A percentile compares a stretch with the other conserved stretches of the same genome.
Evolutionary conservation across 2,329 filamentous ascomycete species (phyloP).

Genomic region (Colletotrichum sp.): DNA sequence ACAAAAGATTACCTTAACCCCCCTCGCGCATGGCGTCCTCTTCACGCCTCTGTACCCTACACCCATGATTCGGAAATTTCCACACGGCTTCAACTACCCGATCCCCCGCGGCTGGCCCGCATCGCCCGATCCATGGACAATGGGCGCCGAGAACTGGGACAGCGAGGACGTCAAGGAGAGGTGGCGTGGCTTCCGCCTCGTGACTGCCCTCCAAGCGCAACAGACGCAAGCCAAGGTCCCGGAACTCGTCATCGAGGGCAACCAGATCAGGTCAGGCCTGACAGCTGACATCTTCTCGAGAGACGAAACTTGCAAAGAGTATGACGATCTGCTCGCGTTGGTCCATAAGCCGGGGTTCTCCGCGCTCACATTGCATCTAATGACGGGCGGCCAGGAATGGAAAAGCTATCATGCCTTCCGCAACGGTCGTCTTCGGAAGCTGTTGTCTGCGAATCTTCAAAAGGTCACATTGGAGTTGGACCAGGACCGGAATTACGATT

Average conservation of each 20-base stretch:
- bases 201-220: slow-evolving; percentile 30
- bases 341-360: slow-evolving; percentile 29
- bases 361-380: slow-evolving; percentile 30
- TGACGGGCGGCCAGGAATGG: slow-evolving; percentile 10
- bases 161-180: slow-evolving; percentile 21
- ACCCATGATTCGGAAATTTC: slow-evolving; percentile 45
- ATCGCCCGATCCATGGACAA: neutral
- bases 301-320: slow-evolving; percentile 25
- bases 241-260: slow-evolving; percentile 38
- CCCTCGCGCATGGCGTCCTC: slow-evolving; percentile 39
- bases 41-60: slow-evolving; percentile 43
- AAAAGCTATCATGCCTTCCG: slow-evolving; percentile 14
- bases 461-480: slow-evolving; percentile 28
- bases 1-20: slow-evolving; percentile 40
- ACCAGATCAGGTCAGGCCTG: slow-evolving; percentile 33
- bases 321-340: slow-evolving; percentile 26
- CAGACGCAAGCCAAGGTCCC: slow-evolving; percentile 24
- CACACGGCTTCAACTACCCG: slow-evolving; percentile 42
- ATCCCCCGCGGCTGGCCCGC: slow-evolving; percentile 35
- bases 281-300: slow-evolving; percentile 33
- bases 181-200: slow-evolving; percentile 36
- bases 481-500: neutral
- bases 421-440: slow-evolving; percentile 21
- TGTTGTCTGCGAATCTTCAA: slow-evolving; percentile 24
- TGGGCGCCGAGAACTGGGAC: neutral